Conservation (phyloP, 192 early-diverging fungal genomes). For the Funneliformis mosseae region DNA sequence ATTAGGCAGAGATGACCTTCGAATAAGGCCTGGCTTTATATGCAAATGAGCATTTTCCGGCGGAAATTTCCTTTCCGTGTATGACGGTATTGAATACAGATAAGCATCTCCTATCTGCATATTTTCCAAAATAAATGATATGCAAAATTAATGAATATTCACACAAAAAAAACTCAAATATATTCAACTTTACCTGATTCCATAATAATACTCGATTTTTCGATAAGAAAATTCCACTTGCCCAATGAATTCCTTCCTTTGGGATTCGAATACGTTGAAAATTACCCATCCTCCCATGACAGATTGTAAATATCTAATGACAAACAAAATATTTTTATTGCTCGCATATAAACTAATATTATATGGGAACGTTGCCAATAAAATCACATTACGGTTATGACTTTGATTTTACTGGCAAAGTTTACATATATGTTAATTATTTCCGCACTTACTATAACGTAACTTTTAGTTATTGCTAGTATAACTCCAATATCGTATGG, state of each 20-base stretch:
- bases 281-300: conserved; percentile 13
- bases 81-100: conserved; percentile 37
- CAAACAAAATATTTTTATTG: neutral
- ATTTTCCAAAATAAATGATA: neutral
- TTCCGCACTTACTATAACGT: conserved; percentile 32
- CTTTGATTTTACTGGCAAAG: too few relatives aligned
- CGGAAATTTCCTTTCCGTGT: neutral
- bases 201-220: conserved; percentile 40
- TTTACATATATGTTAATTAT: neutral
- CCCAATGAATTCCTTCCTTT: conserved; percentile 36
- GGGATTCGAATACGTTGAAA: conserved; percentile 12
- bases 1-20: conserved; percentile 23
- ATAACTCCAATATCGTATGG: conserved; percentile 37
- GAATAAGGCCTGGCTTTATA: neutral
- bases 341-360: neutral
- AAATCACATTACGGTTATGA: too few relatives aligned
- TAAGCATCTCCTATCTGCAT: conserved; percentile 41
- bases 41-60: conserved; percentile 13
- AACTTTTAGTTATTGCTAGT: conserved; percentile 39
- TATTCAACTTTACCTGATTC: conserved; percentile 46
- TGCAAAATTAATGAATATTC: neutral
- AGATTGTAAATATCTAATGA: conserved; percentile 28
- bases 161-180: neutral
- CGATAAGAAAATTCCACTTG: conserved; percentile 44
- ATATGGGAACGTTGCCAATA: neutral